Evolutionary conservation across 331 rosid species (phyloP), one percentile per base, ranked within the genome.

Genomic region (Acacia pycnantha): DNA sequence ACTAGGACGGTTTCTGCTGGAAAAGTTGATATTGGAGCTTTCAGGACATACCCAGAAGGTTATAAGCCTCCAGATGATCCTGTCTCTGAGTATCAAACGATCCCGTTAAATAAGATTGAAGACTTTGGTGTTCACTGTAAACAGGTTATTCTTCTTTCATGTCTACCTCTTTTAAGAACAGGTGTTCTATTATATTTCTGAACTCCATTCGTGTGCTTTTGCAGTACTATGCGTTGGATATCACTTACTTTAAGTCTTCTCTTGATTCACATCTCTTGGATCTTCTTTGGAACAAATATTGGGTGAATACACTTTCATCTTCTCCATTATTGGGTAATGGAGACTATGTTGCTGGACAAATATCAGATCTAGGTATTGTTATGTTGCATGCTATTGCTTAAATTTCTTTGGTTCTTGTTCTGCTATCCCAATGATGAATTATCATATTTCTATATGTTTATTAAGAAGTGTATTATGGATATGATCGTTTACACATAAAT

Each of bases 61-160:
- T 94, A 94, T 88, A 96, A 92, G 88, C 98, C 98, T 79, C 88
- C 95, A 0, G 99, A 96, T 83, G 99, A 96, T 22, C 97, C 98
- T 77, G 88, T 94, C 75, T 96, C 99, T 2, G 99, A 96, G 92
- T 96, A 96, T 78, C 99, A 96, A 87, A 96, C 98, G 61, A 96
- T 96, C 77, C 99, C 99, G 46, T 88, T 96, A 26, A 96, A 96
- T 86, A 96, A 94, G 86, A 96, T 96, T 86, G 99, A 96, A 84
- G 99, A 96, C 81, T 92, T 96, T 73, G 98, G 98, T 62, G 99
- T 96, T n/a, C 99, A 96, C 43, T 96, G 98, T 84, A 96, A 96
- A 94, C 98, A 91, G 97, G 99, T 95, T 61, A 59, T 81, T 56
- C 50, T 85, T 74, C 56, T 66, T 68, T 75, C 61, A 67, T 76